Conservation (phyloP, 1,284 basidiomycete species). For the Agaricales sp. region DNA sequence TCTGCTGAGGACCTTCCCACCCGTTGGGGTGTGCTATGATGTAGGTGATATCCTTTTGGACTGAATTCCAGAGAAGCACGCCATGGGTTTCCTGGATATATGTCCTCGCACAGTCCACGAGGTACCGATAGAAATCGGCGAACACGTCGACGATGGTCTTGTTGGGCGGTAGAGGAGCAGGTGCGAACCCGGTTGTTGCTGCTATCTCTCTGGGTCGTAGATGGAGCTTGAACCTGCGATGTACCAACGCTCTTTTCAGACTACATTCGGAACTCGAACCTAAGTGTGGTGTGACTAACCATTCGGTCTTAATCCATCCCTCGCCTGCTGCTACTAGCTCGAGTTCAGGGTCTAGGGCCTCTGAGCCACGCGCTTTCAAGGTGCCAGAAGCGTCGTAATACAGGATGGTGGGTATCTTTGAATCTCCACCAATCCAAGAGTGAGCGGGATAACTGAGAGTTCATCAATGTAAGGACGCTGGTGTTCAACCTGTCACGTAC, state of each 20-base stretch:
- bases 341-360: constrained; percentile 18
- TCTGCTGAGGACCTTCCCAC: constrained; percentile 32
- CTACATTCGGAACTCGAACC: too few species aligned
- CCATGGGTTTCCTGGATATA: constrained; percentile 29
- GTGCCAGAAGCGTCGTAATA: constrained; percentile 22
- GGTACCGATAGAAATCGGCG: constrained; percentile 30
- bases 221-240: constrained; percentile 12
- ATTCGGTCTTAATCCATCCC: constrained; percentile 22
- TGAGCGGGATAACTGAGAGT: constrained; percentile 22
- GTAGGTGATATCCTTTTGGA: constrained; percentile 22
- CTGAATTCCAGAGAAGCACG: constrained; percentile 24
- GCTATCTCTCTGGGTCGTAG: constrained; percentile 7
- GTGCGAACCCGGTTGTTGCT: constrained; percentile 13
- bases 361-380: constrained; percentile 22
- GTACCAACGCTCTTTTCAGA: too few species aligned
- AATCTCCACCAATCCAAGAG: constrained; percentile 20
- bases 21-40: constrained; percentile 34
- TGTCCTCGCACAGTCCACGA: constrained; percentile 22
- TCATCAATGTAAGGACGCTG: too few species aligned
- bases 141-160: constrained; percentile 25
- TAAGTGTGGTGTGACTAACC: too few species aligned
- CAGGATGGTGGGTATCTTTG: constrained; percentile 25
- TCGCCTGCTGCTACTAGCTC: constrained; percentile 17
- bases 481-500: too few species aligned
- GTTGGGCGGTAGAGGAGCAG: constrained; percentile 25